Evolutionary conservation across 129 eudicot genomes (phyloP).

Genomic region (Artemisia annua): DNA sequence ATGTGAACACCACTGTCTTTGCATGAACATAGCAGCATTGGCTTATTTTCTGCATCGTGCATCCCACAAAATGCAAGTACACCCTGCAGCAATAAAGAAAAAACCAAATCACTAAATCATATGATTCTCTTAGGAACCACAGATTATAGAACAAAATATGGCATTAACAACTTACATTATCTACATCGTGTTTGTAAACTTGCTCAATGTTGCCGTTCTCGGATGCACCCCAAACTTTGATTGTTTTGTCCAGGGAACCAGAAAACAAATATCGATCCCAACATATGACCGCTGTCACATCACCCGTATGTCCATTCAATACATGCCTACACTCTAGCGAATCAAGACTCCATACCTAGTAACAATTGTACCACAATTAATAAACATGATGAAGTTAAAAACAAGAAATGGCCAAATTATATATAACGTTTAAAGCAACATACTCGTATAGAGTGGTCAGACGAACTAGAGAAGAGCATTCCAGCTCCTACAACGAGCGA

Average conservation of each 20-base stretch:
- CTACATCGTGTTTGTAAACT: slow-evolving; percentile 43
- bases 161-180: slow-evolving; percentile 45
- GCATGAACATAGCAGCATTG: slow-evolving; percentile 56
- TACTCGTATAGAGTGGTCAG: slow-evolving; percentile 51
- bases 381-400: too few species aligned
- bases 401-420: too few species aligned
- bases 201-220: slow-evolving; percentile 55
- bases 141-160: not conserved
- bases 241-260: slow-evolving; percentile 58
- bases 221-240: slow-evolving; percentile 64
- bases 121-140: not conserved
- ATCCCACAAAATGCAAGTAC: slow-evolving; percentile 55
- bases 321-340: slow-evolving; percentile 44
- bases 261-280: slow-evolving; percentile 60
- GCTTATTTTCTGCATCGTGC: slow-evolving; percentile 47
- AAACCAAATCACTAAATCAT: not conserved
- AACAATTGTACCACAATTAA: not conserved
- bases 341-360: slow-evolving; percentile 53
- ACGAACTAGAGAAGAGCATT: slow-evolving; percentile 62
- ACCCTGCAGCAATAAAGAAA: slow-evolving; percentile 40
- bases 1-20: slow-evolving; percentile 52
- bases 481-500: slow-evolving; percentile 55
- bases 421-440: too few species aligned
- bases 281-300: slow-evolving; percentile 56
- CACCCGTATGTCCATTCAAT: slow-evolving; percentile 42